Evolutionary conservation across 31 red algal species (phyloP).

Genomic region (Odonthalia washingtoniensis): DNA sequence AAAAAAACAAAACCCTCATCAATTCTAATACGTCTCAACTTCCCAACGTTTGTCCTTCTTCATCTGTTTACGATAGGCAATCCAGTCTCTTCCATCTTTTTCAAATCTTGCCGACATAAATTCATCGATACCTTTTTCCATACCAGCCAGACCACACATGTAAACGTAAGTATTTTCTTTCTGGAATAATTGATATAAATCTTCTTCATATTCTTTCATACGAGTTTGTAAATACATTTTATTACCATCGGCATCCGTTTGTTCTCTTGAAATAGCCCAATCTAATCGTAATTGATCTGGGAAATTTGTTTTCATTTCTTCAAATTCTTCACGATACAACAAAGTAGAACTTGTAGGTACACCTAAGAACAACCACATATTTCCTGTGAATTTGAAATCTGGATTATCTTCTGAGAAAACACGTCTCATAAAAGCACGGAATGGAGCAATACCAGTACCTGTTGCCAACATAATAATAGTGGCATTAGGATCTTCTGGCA

Average conservation of each 20-base stretch:
- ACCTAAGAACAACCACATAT: constrained; percentile 97
- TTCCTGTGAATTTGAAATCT: constrained; percentile 91
- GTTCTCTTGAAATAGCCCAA: constrained; percentile 92
- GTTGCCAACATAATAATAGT: constrained; percentile 99
- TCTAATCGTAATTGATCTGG: constrained; percentile 83
- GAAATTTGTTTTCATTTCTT: constrained; percentile 93
- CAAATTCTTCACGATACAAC: constrained; percentile 88
- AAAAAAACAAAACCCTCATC: neutral
- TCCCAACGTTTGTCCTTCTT: constrained; percentile 89
- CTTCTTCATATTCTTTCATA: constrained; percentile 93
- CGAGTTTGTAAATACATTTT: constrained; percentile 96
- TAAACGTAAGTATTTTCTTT: constrained; percentile 92
- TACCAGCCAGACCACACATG: constrained; percentile 97
- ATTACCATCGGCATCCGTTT: constrained; percentile 76
- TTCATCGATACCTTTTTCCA: constrained; percentile 92
- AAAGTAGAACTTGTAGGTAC: constrained; percentile 92
- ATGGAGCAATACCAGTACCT: constrained; percentile 97
- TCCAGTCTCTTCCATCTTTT: constrained; percentile 87
- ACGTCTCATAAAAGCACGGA: constrained; percentile 90
- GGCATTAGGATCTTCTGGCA: constrained; percentile 94
- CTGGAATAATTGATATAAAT: constrained; percentile 89
- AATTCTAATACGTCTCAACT: constrained; percentile 91
- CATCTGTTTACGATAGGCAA: constrained; percentile 74
- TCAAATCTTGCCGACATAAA: constrained; percentile 78
- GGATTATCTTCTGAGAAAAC: constrained; percentile 89